phyloP scores from a whole-genome alignment of 768 basidiomycete genomes.

The Lenzites betulinus region DNA sequence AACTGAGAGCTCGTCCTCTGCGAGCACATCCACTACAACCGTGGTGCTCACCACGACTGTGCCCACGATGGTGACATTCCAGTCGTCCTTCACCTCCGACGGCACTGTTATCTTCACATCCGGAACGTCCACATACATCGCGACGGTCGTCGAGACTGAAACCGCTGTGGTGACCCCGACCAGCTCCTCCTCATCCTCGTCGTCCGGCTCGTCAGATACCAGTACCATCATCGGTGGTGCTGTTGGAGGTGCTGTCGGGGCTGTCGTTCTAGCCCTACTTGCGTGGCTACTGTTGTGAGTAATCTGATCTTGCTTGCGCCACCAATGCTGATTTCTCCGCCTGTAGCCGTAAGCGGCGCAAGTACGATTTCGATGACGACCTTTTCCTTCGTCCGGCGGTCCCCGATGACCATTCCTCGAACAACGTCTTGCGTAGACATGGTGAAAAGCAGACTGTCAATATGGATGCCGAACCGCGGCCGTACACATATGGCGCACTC shows the following conservation, averaged over 20 bases:
- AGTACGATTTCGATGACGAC: constrained; percentile 22
- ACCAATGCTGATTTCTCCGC: not conserved
- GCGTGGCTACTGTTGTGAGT: constrained; percentile 22
- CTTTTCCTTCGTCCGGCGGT: constrained; percentile 6
- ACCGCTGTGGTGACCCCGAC: constrained; percentile 3
- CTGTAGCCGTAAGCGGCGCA: constrained; percentile 8
- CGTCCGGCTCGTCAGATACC: not conserved
- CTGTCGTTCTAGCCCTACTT: constrained; percentile 14
- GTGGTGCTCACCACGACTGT: constrained; percentile 1
- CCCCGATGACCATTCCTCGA: not conserved
- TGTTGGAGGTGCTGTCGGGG: constrained; percentile 19
- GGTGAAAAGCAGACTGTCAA: not conserved
- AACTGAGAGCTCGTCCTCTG: not conserved
- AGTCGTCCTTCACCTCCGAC: constrained; percentile 18
- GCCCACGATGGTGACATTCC: constrained; percentile 14
- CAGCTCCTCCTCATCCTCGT: not conserved
- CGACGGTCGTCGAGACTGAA: constrained; percentile 2
- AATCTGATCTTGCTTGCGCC: too few relatives aligned
- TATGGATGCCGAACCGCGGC: constrained; percentile 11
- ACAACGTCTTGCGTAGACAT: constrained; percentile 5
- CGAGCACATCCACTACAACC: constrained; percentile 1
- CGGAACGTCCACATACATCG: constrained; percentile 13
- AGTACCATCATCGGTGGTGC: constrained; percentile 25
- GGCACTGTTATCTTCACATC: constrained; percentile 18
- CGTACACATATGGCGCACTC: constrained; percentile 11